Evolutionary conservation across 306 rosid genomes (phyloP).

Genomic region (Lotus japonicus): DNA sequence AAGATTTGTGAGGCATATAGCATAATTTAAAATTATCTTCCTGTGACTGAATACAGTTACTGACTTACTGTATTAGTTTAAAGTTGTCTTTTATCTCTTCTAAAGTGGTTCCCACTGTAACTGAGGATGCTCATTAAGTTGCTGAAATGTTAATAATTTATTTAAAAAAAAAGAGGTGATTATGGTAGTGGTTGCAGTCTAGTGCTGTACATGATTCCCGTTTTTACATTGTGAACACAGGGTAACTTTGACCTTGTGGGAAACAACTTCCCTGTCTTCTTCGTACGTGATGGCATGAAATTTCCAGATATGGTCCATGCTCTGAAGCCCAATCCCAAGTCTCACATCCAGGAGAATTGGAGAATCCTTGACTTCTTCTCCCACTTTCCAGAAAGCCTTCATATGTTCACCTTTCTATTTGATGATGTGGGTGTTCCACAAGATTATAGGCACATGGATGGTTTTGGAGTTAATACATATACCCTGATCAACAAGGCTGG

Average conservation of each 20-base stretch:
- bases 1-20: background rate
- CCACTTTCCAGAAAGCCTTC: conserved; percentile 88
- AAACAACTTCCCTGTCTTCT: conserved; percentile 86
- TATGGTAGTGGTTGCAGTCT: background rate
- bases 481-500: conserved; percentile 73
- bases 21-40: background rate
- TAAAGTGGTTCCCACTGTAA: background rate
- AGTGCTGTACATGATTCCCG: conserved; percentile 38
- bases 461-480: conserved; percentile 86
- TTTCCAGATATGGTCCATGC: conserved; percentile 95
- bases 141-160: background rate
- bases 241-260: conserved; percentile 97
- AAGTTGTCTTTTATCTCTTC: background rate
- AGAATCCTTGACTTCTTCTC: conserved; percentile 88
- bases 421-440: conserved; percentile 88
- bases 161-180: background rate
- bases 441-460: conserved; percentile 97
- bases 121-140: background rate
- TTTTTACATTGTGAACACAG: conserved; percentile 44
- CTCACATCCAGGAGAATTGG: conserved; percentile 93
- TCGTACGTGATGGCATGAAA: conserved; percentile 80
- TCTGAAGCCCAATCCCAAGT: conserved; percentile 88
- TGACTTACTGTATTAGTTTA: background rate
- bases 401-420: conserved; percentile 75
- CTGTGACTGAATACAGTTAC: background rate